Evolutionary conservation across 2,329 filamentous ascomycete genomes (phyloP), one percentile per base, ranked within the genome.

Genomic region (Alternaria triticimaculans): DNA sequence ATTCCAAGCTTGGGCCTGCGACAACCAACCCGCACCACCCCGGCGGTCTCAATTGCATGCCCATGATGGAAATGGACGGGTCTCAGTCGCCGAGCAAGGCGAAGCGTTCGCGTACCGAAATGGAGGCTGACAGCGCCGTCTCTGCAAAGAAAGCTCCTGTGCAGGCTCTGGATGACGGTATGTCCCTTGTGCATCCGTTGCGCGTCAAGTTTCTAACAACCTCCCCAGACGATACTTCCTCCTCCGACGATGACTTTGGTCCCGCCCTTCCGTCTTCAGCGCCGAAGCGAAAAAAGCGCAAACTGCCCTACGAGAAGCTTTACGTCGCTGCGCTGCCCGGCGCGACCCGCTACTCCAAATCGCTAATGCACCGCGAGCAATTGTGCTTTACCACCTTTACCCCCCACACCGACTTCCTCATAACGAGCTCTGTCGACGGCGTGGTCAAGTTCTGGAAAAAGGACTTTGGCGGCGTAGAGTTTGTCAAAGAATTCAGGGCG

Each of bases 401-500:
- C 1, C 94, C 94, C 1, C 84, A 91, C 63, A 97, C 95, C 63
- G 96, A 98, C 72, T 99, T 99, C 77, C 85, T 99, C 41, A 96
- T 99, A 66, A 99, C 96, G 1, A 93, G 92, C 65, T 98, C 96
- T 0, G 83, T 92, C 46, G 96, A 99, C 77, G 96, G 96, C n/a
- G 91, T 95, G 1, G 95, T 98, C 72, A 99, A 99, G 81, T 99
- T 99, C 80, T 99, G 96, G 96, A 99, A 99, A 84, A 99, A 99
- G 83, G 88, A 92, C 68, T 90, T 89, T 2, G 90, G 92, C 33
- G 93, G 93, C 1, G 92, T 99, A 62, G 96, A 99, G 82, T 99
- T 99, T 76, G 95, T 98, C 57, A 99, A 99, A 82, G 94, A 99
- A 82, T 99, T 97, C 83, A 91, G 90, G 76, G 94, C 96, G 8